A percentile compares a stretch with the other conserved stretches of the same genome.
These are phyloP conservation scores for Lactarius quietus DNA, from an alignment of 768 basidiomycete species.

Conservation along the genomic window DNA sequence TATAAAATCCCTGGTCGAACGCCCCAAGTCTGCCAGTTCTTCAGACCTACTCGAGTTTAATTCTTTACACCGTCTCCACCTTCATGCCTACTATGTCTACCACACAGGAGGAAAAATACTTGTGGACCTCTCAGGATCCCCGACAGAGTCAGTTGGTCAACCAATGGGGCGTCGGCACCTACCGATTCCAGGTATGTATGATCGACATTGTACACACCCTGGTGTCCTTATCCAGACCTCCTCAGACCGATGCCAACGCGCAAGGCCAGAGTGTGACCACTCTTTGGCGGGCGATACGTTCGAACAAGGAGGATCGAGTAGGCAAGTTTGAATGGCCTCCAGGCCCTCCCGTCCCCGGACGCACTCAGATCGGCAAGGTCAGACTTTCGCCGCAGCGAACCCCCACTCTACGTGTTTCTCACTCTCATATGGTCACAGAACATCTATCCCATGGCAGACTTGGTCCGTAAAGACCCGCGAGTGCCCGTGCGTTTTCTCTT, in stretches of 20 bases:
- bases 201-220: constrained; percentile 25
- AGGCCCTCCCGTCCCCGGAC: constrained; percentile 78
- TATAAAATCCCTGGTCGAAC: constrained; percentile 48
- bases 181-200: constrained; percentile 69
- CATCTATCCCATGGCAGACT: constrained; percentile 76
- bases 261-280: constrained; percentile 73
- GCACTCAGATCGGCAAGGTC: constrained; percentile 83
- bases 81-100: constrained; percentile 40
- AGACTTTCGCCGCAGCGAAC: constrained; percentile 28
- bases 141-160: constrained; percentile 82
- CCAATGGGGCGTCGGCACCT: constrained; percentile 71
- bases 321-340: constrained; percentile 86
- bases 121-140: constrained; percentile 85
- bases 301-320: constrained; percentile 83
- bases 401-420: constrained; percentile 27
- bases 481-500: constrained; percentile 47
- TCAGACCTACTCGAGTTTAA: constrained; percentile 23
- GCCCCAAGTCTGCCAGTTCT: constrained; percentile 28
- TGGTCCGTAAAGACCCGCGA: constrained; percentile 66
- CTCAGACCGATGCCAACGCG: constrained; percentile 60
- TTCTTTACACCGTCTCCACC: constrained; percentile 29
- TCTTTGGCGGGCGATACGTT: constrained; percentile 74
- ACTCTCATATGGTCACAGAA: constrained; percentile 43
- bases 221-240: constrained; percentile 29
- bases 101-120: constrained; percentile 55